Base-by-base conservation (phyloP, 2,329 filamentous ascomycete species). In the Cordyceps cicadae region DNA sequence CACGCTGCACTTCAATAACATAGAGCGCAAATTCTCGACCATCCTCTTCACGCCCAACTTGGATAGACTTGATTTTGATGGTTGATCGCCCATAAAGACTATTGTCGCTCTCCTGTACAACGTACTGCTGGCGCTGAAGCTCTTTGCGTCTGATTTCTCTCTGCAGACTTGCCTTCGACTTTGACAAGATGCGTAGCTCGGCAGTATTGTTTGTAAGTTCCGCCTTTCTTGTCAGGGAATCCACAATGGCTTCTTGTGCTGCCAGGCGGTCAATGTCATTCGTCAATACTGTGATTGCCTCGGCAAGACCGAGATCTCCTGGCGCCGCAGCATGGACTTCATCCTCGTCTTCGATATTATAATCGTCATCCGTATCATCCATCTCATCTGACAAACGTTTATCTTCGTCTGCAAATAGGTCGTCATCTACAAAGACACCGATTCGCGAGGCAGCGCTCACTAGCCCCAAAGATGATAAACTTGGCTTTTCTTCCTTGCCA, bases 141-240 rank as follows among this genome's bases (percentile, higher is more conserved):
- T 97, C 93, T 71, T 97, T 99, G 39, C 92, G 86, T 61, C 91
- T 85, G 59, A 97, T 92, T 72, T 99, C 94, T 65, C 94, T 83
- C 69, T 96, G 89, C 61, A 99, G 77, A 72, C 94, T 99, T 37
- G 92, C 87, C 72, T 94, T 96, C 0, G 92, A 97, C 72, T 99
- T 99, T 59, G 88, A 86, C 55, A 99, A 74, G 63, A 99, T 97
- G 39, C 94, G 84, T 57, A 99, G 73, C 72, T 99, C 94, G 1
- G 93, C 91, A 15, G 88, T 92, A 70, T 99, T 99, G 71, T 99
- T 99, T 1, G 94, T 99, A 57, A 99, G 78, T 71, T 99, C 94
- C 0, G 95, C 94, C 74, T 99, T 99, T 61, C 89, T 86, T 3
- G 90, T 94, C 62, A 99, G 76, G 1, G 93, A 95, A 67, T 97